Conservation (phyloP, 768 basidiomycete species). For the Naganishia vishniacii region DNA sequence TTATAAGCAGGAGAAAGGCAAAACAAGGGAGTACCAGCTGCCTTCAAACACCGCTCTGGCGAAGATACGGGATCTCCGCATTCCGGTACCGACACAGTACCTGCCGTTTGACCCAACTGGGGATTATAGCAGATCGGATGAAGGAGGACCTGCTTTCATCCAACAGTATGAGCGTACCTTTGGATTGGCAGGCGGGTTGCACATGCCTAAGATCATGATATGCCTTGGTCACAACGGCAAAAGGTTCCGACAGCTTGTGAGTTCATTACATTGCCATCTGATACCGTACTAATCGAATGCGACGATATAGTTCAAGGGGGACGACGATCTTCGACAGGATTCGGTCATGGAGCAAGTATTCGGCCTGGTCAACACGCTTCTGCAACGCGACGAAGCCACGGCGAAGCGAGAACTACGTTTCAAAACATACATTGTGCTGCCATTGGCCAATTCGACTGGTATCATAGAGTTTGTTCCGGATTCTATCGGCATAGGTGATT, state of each 20-base stretch:
- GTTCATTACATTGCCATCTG: not conserved
- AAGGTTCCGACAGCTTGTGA: slow-evolving; percentile 66
- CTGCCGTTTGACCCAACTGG: slow-evolving; percentile 65
- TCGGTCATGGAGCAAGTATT: slow-evolving; percentile 99
- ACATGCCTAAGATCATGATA: slow-evolving; percentile 69
- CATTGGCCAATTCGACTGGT: slow-evolving; percentile 72
- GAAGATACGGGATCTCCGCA: slow-evolving; percentile 49
- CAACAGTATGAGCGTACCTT: slow-evolving; percentile 59
- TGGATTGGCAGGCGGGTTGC: slow-evolving; percentile 67
- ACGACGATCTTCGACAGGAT: slow-evolving; percentile 91
- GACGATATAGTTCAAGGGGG: slow-evolving; percentile 73
- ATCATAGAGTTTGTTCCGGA: slow-evolving; percentile 85
- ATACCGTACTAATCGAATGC: not conserved
- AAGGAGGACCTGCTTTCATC: slow-evolving; percentile 61
- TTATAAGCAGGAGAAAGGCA: slow-evolving; percentile 14
- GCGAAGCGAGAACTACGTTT: slow-evolving; percentile 65
- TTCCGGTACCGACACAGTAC: slow-evolving; percentile 77
- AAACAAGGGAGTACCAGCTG: slow-evolving; percentile 19
- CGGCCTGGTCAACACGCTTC: slow-evolving; percentile 72
- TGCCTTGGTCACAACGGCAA: slow-evolving; percentile 66
- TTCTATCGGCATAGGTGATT: slow-evolving; percentile 61
- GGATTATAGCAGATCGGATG: slow-evolving; percentile 54
- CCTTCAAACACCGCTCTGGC: slow-evolving; percentile 6
- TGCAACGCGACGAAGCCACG: slow-evolving; percentile 69
- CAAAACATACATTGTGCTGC: slow-evolving; percentile 82